These are phyloP conservation scores for Hyphopichia fennica DNA, from an alignment of 1,139 yeast species.

Conservation along the genomic window DNA sequence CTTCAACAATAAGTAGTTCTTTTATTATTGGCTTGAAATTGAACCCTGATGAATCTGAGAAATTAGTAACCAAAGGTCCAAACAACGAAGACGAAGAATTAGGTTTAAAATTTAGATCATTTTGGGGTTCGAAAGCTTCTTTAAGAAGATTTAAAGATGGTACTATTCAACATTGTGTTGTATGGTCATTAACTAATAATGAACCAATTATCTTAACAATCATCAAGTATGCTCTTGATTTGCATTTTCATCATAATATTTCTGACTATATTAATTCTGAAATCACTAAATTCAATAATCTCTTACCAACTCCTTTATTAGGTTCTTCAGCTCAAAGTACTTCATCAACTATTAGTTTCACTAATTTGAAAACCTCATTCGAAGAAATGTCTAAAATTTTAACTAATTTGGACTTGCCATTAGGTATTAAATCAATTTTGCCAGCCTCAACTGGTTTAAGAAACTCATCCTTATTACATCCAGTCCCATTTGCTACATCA, in stretches of 20 bases:
- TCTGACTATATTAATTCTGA: constrained; percentile 42
- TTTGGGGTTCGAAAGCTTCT: constrained; percentile 89
- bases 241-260: constrained; percentile 57
- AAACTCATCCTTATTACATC: constrained; percentile 70
- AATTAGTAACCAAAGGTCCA: constrained; percentile 85
- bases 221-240: constrained; percentile 58
- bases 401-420: constrained; percentile 61
- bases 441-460: constrained; percentile 76
- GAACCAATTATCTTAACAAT: constrained; percentile 71
- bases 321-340: constrained; percentile 58
- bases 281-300: constrained; percentile 44
- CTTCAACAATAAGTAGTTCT: constrained; percentile 31
- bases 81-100: constrained; percentile 58
- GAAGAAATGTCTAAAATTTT: constrained; percentile 61
- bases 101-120: constrained; percentile 65
- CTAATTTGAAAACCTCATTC: constrained; percentile 61
- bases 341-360: constrained; percentile 53
- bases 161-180: constrained; percentile 81
- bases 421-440: constrained; percentile 65
- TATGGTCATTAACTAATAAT: constrained; percentile 66
- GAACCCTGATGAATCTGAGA: constrained; percentile 76
- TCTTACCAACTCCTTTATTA: constrained; percentile 60
- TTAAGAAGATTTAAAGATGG: constrained; percentile 92
- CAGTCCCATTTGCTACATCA: constrained; percentile 77
- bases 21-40: constrained; percentile 64